Percentiles rank a stretch among this genome's conserved stretches.
Conservation (phyloP, 2,329 filamentous ascomycete genomes). For the Claviceps sp. region DNA sequence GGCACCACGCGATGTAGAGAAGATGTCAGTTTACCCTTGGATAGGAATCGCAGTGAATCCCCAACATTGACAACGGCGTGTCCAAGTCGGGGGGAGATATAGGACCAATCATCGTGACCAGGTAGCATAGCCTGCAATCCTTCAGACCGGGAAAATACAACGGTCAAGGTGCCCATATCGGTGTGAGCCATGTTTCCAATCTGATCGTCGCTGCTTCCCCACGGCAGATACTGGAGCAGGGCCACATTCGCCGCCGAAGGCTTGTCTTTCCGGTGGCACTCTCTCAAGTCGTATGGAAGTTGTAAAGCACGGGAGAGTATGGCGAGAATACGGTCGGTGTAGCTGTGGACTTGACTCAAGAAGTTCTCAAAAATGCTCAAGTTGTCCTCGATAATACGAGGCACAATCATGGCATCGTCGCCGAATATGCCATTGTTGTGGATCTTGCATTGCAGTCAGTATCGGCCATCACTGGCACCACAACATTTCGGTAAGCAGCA, state of each 20-base stretch:
- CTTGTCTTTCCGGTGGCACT: conserved; percentile 7
- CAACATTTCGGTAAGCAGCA: too few species aligned
- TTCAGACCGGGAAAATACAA: conserved; percentile 10
- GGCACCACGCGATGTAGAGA: conserved; percentile 11
- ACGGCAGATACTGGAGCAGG: conserved; percentile 9
- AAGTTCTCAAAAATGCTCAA: conserved; percentile 4
- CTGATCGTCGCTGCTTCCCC: conserved; percentile 6
- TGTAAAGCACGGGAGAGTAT: conserved; percentile 2
- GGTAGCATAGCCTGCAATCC: conserved; percentile 11
- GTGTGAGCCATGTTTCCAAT: conserved; percentile 11
- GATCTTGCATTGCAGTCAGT: conserved; percentile 61
- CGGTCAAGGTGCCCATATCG: conserved; percentile 10
- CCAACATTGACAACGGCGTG: conserved; percentile 7
- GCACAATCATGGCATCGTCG: conserved; percentile 1
- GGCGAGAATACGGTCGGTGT: conserved; percentile 4
- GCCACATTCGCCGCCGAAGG: conserved; percentile 9
- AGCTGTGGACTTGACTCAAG: neutral
- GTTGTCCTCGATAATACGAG: conserved; percentile 2
- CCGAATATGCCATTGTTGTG: conserved; percentile 6
- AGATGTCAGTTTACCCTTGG: conserved; percentile 5
- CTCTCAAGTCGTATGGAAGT: conserved; percentile 1
- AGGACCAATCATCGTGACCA: conserved; percentile 8
- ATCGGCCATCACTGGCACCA: conserved; percentile 29
- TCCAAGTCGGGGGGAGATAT: conserved; percentile 7
- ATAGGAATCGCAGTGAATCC: conserved; percentile 9